phyloP scores from a whole-genome alignment of 768 basidiomycete species.

The Kwoniella pini region DNA sequence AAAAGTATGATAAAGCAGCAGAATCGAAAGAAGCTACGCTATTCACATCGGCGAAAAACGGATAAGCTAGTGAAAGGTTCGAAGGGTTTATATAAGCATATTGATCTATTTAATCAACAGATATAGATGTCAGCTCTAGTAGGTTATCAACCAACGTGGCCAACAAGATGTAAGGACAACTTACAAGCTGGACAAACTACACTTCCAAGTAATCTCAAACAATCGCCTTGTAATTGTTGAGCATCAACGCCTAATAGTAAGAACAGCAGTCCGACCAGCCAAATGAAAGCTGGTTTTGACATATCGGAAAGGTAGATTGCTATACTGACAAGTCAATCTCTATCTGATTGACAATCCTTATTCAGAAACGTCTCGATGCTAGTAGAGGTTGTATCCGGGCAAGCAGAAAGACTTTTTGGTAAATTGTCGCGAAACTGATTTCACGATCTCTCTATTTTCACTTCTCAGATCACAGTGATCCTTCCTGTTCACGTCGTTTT shows the following conservation, averaged over 20 bases:
- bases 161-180: constrained; percentile 4
- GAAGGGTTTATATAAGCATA: constrained; percentile 47
- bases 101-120: not conserved
- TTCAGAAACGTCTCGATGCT: too few relatives aligned
- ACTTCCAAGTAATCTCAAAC: constrained; percentile 42
- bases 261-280: not conserved
- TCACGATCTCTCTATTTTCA: too few relatives aligned
- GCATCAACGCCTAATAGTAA: not conserved
- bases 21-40: constrained; percentile 47
- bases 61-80: constrained; percentile 50
- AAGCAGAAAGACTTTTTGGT: too few relatives aligned
- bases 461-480: too few relatives aligned
- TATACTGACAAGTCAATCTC: too few relatives aligned
- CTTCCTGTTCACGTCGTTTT: too few relatives aligned
- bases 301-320: not conserved
- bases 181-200: constrained; percentile 48
- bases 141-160: not conserved
- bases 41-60: constrained; percentile 45
- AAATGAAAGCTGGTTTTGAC: not conserved
- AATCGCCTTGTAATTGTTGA: constrained; percentile 29
- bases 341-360: too few relatives aligned
- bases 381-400: too few relatives aligned
- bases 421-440: too few relatives aligned
- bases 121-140: not conserved
- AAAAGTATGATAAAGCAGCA: constrained; percentile 47